Percentiles rank a stretch among this genome's conserved stretches.
phyloP scores from a whole-genome alignment of 257 asterid species.

The Plectranthus barbatus region DNA sequence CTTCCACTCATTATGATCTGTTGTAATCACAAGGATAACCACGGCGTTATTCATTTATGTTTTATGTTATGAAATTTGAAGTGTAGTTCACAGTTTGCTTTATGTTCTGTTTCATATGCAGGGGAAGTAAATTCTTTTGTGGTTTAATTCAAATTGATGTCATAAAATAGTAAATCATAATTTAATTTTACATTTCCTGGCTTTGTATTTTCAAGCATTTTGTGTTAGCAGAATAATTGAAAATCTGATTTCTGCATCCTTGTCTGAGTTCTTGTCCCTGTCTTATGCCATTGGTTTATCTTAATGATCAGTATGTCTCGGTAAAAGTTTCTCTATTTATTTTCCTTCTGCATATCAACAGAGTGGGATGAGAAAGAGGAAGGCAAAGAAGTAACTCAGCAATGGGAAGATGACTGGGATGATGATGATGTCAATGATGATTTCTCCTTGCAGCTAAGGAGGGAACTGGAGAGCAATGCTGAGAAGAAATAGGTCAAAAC shows the following conservation, averaged over 20 bases:
- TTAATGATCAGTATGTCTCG: background rate
- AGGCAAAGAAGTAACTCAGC: conserved; percentile 68
- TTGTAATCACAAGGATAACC: background rate
- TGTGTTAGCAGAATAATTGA: background rate
- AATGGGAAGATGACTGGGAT: conserved; percentile 98
- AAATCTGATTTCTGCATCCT: background rate
- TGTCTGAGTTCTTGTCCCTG: background rate
- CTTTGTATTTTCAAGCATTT: background rate
- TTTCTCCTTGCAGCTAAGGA: conserved; percentile 80
- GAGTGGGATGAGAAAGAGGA: conserved; percentile 75
- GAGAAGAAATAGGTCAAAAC: conserved; percentile 44
- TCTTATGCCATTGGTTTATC: background rate
- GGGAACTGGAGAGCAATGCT: conserved; percentile 62
- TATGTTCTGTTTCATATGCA: background rate
- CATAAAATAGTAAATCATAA: background rate
- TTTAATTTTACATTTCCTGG: background rate
- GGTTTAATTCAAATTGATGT: too few species aligned
- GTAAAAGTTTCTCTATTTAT: background rate
- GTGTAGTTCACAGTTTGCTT: background rate
- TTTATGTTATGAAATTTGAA: background rate
- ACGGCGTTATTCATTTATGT: background rate
- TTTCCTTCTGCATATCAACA: conserved; percentile 12
- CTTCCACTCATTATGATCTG: background rate
- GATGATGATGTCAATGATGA: conserved; percentile 91
- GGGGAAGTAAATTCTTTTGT: too few species aligned